Evolutionary conservation across 2,329 filamentous ascomycete genomes (phyloP), one percentile per base, ranked within the genome.

Genomic region (Fusarium cicatricum): DNA sequence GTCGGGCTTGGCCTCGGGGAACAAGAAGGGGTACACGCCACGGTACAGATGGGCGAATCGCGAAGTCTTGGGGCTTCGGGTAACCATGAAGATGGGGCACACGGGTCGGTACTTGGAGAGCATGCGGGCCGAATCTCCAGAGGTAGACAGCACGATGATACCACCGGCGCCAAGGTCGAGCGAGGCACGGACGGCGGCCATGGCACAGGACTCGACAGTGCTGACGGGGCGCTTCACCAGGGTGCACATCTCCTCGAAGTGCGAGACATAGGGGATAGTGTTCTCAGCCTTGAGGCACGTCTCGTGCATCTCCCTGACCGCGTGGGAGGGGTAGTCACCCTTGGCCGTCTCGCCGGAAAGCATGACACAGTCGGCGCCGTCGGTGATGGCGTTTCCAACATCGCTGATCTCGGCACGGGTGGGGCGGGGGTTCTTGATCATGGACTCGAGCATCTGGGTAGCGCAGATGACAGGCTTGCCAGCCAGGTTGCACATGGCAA

Each of bases 51-150:
- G 95, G 66, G 88, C 90, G 78, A 95, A 98, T 79, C 95, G 86
- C 57, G 92, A 90, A 46, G 95, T 91, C 65, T 85, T 87, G 42
- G 87, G 80, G 76, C 90, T 97, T 71, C 95, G 90, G 64, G 94
- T 97, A 64, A 99, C 91, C 94, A 98, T 98, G 84, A 99, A 94
- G 81, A 99, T 97, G 70, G 95, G 95, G 86, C 94, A 98, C 64
- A 98, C 93, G 45, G 95, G 95, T 73, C 95, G 91, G 83, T 97
- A 99, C 84, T 99, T 99, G 82, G 94, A 96, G 67, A 98, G 84
- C 61, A 98, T 88, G 71, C 95, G 92, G 57, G 95, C 95, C 65
- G 94, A 97, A 72, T 91, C 91, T 74, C 95, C 95, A 67, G 93
- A 96, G 48, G 95, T 99, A 70, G 94, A 97, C 70, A 99, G 83